Conservation (phyloP, 192 early-diverging fungal genomes). For the Linnemannia zychae region DNA sequence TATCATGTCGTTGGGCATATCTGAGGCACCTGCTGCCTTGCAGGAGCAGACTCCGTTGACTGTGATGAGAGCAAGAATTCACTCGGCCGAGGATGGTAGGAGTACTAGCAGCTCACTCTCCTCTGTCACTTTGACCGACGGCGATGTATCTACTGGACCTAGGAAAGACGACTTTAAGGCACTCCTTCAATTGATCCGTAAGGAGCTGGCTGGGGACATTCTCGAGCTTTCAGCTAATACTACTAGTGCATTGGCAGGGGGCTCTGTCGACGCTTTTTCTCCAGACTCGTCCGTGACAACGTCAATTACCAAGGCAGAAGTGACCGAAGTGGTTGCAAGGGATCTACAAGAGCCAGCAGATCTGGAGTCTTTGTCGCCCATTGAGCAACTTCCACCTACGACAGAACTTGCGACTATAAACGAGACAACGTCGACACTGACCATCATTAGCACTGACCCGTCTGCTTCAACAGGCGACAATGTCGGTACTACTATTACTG, state of each 20-base stretch:
- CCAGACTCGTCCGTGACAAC: not conserved
- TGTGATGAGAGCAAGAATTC: constrained; percentile 7
- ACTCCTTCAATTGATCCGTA: constrained; percentile 21
- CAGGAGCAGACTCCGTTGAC: not conserved
- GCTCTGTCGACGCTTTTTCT: not conserved
- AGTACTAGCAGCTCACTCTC: not conserved
- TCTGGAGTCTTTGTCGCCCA: not conserved
- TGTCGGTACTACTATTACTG: not conserved
- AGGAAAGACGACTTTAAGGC: constrained; percentile 9
- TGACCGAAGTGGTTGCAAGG: too few species aligned
- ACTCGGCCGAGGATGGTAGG: not conserved
- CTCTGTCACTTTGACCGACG: not conserved
- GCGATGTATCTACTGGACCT: not conserved
- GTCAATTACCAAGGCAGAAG: not conserved
- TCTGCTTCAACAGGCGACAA: not conserved
- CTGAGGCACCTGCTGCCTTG: not conserved
- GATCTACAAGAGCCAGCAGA: not conserved
- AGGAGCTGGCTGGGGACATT: not conserved
- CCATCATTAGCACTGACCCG: not conserved
- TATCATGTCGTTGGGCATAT: constrained; percentile 24
- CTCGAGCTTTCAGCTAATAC: not conserved
- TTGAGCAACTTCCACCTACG: not conserved
- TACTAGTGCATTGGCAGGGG: not conserved
- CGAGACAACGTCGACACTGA: not conserved
- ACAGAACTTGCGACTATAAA: not conserved